Base-by-base conservation (phyloP, 139 green algal species). In the Picocystis salinarum region DNA sequence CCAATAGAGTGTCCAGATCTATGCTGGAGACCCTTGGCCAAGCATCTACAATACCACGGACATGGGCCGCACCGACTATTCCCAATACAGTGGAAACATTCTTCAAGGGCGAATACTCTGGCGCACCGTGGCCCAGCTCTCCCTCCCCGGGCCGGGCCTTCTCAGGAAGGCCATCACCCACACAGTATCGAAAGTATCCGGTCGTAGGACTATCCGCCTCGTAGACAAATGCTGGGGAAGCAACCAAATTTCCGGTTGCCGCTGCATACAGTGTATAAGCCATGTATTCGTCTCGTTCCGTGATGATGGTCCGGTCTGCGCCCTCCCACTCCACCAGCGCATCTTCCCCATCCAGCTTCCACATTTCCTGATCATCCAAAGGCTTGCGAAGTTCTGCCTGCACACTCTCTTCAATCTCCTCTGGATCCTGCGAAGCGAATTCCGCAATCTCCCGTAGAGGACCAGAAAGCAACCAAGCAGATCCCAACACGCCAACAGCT, bases 281-380 rank as follows among this genome's bases (percentile, higher is more conserved):
- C 79, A 92, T 91, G 71, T 70, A 85, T 5, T 29, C 45, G 42
- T 93, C 81, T 0, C 81, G 61, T 41, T 85, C 68, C 2, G 64
- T 1, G 11, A 92, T 80, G 39, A 92, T 44, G 1, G 75, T 52
- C 3, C 50, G 33, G 48, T 66, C 40, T 15, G 80, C 81, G 3
- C 80, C 80, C 2, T 79, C 79, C 74, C 74, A 91, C 40, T 71
- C 60, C 34, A 91, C 53, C 37, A 93, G 52, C 3, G 81, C 79
- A 31, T 93, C 81, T 54, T 92, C 77, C 6, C 77, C 77, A 49
- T 67, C 79, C 39, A 91, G 48, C 56, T 79, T 75, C 15, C 69
- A 40, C 18, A 34, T 4, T 17, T 37, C 33, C 30, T 65, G 44
- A 5, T 46, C n/a, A 34, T 34, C 34, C 17, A 23, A 24, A 42